Conservation (phyloP, 108 stramenopile genomes). For the Pseudonitzschia pungens region DNA sequence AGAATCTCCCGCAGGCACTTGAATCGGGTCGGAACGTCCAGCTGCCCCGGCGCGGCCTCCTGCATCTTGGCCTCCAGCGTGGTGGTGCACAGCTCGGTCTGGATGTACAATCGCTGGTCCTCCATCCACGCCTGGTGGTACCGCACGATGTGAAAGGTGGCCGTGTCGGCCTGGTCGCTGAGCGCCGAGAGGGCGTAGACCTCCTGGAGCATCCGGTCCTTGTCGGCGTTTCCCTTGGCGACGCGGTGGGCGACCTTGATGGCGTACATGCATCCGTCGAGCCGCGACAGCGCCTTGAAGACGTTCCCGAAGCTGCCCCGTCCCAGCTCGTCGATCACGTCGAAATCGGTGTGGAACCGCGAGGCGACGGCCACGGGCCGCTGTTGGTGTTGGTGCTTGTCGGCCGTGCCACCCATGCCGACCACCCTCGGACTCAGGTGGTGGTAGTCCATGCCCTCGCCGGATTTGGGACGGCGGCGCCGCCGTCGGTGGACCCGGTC, state of each 20-base stretch:
- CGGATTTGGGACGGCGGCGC: background rate
- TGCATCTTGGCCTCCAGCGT: constrained; percentile 62
- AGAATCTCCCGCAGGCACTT: constrained; percentile 85
- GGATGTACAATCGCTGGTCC: constrained; percentile 81
- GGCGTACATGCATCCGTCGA: constrained; percentile 84
- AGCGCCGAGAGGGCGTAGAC: constrained; percentile 84
- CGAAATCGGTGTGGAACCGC: constrained; percentile 75
- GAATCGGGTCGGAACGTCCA: constrained; percentile 55
- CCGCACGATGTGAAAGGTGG: constrained; percentile 87
- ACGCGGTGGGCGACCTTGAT: constrained; percentile 79
- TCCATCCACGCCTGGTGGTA: constrained; percentile 93
- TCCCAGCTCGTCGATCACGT: constrained; percentile 73
- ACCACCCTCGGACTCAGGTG: background rate
- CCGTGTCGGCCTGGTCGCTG: constrained; percentile 70
- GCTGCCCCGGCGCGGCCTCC: constrained; percentile 11
- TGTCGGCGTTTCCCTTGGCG: constrained; percentile 61
- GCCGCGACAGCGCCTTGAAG: constrained; percentile 67
- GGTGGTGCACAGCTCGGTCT: constrained; percentile 76
- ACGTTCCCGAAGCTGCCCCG: constrained; percentile 81
- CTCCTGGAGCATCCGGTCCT: constrained; percentile 83
- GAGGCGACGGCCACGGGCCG: constrained; percentile 9
- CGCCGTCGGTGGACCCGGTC: background rate
- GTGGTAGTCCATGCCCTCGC: background rate
- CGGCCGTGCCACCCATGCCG: constrained; percentile 6
- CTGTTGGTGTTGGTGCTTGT: no score